These are phyloP conservation scores for Isoetes taiwanensis DNA, from an alignment of 75 land plant species.

Conservation along the genomic window DNA sequence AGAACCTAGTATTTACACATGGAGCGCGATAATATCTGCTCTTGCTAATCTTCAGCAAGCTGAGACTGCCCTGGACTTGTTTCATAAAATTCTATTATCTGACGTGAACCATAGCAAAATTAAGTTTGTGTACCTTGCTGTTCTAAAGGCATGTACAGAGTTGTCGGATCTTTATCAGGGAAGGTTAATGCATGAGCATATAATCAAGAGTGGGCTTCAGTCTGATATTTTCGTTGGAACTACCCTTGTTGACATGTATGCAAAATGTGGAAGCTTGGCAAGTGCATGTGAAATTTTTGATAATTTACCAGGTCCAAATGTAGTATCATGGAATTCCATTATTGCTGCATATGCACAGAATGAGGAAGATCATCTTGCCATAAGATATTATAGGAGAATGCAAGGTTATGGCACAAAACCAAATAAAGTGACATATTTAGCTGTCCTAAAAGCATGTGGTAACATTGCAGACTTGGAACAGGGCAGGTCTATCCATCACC, in stretches of 20 bases:
- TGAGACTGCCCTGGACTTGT: no score
- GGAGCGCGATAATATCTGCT: no score
- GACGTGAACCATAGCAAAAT: no score
- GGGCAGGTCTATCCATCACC: slow-evolving; percentile 55
- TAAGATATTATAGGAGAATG: slow-evolving; percentile 22
- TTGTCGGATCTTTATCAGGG: not conserved
- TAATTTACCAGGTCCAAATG: slow-evolving; percentile 21
- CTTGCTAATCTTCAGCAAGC: no score
- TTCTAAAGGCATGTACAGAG: not conserved
- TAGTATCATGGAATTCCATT: not conserved
- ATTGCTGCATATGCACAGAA: not conserved
- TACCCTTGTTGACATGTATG: slow-evolving; percentile 33
- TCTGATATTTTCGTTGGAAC: slow-evolving; percentile 26
- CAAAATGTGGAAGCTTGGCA: slow-evolving; percentile 19
- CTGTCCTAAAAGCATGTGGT: slow-evolving; percentile 37
- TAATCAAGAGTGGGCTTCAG: slow-evolving; percentile 21
- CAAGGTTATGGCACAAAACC: slow-evolving; percentile 24
- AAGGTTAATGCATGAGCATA: slow-evolving; percentile 21
- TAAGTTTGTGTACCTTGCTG: no score
- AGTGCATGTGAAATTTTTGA: slow-evolving; percentile 27
- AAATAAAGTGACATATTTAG: slow-evolving; percentile 36
- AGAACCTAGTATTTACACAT: no score
- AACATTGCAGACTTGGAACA: slow-evolving; percentile 36
- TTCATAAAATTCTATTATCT: no score
- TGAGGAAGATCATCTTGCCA: slow-evolving; percentile 17